phyloP scores from a whole-genome alignment of 768 basidiomycete genomes.

The Pleurotus tuber-regium region DNA sequence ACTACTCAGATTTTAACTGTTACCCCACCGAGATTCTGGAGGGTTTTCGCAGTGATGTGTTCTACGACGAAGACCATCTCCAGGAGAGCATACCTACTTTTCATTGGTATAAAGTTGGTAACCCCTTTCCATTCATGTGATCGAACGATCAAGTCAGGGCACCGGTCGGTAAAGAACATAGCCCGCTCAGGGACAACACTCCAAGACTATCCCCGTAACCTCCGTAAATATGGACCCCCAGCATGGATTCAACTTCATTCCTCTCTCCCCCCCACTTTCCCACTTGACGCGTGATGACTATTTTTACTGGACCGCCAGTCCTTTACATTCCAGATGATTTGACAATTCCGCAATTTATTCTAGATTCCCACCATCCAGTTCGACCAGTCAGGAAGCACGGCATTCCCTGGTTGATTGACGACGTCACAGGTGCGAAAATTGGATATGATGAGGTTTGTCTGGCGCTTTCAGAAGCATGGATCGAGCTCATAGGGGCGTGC shows the following conservation, averaged over 20 bases:
- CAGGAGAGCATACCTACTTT: no score
- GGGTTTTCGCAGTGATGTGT: no score
- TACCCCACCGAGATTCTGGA: no score
- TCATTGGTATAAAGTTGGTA: no score
- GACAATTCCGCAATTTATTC: slow-evolving; percentile 52
- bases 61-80: no score
- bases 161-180: slow-evolving; percentile 9
- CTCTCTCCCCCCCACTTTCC: not conserved
- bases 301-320: slow-evolving; percentile 17
- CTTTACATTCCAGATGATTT: slow-evolving; percentile 49
- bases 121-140: slow-evolving; percentile 1
- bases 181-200: slow-evolving; percentile 7
- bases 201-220: not conserved
- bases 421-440: slow-evolving; percentile 40
- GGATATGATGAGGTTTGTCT: slow-evolving; percentile 36
- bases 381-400: slow-evolving; percentile 32
- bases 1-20: no score
- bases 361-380: slow-evolving; percentile 41
- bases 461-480: no score
- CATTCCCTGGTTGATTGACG: slow-evolving; percentile 50
- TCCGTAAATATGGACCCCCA: not conserved
- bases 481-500: no score
- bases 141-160: not conserved
- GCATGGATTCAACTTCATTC: not conserved
- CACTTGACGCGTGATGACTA: not conserved